Evolutionary conservation across 805 yeast genomes (phyloP).

Genomic region (Clavispora carvajalis): DNA sequence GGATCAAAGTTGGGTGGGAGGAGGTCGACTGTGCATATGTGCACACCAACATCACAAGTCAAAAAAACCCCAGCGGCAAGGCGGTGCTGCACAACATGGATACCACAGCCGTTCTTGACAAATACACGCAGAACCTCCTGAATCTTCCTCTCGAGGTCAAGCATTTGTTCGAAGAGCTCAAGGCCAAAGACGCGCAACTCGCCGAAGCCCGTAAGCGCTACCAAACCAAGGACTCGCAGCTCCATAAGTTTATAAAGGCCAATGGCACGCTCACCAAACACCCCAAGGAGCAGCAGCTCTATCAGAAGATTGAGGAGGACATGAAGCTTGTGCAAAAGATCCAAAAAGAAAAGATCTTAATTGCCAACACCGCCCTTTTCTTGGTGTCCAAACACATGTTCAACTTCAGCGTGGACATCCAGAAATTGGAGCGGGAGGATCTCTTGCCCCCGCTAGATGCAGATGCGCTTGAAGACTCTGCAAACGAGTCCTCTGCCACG

Average conservation of each 20-base stretch:
- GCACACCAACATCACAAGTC: conserved; percentile 1
- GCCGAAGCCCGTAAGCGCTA: conserved; percentile 63
- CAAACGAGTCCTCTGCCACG: conserved; percentile 6
- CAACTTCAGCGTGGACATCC: conserved; percentile 70
- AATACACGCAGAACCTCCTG: conserved; percentile 56
- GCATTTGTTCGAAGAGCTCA: conserved; percentile 73
- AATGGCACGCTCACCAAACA: conserved; percentile 77
- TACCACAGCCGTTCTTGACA: conserved; percentile 65
- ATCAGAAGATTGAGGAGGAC: conserved; percentile 64
- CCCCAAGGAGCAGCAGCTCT: conserved; percentile 71
- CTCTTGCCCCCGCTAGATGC: conserved; percentile 53
- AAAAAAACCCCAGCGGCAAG: conserved; percentile 1
- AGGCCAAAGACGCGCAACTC: conserved; percentile 59
- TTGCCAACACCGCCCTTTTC: conserved; percentile 81
- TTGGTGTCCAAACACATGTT: conserved; percentile 69
- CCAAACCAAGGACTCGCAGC: conserved; percentile 66
- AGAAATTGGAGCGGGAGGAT: conserved; percentile 76
- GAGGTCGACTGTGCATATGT: not conserved
- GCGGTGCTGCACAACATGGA: conserved; percentile 49
- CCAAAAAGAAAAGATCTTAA: conserved; percentile 71
- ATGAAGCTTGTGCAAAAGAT: conserved; percentile 52
- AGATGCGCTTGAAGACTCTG: conserved; percentile 5
- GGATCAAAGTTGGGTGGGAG: not conserved
- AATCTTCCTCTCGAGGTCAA: conserved; percentile 86
- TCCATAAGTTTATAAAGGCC: conserved; percentile 77